These are phyloP conservation scores for Puccinia coronata DNA, from an alignment of 1,284 basidiomycete species.

Conservation along the genomic window DNA sequence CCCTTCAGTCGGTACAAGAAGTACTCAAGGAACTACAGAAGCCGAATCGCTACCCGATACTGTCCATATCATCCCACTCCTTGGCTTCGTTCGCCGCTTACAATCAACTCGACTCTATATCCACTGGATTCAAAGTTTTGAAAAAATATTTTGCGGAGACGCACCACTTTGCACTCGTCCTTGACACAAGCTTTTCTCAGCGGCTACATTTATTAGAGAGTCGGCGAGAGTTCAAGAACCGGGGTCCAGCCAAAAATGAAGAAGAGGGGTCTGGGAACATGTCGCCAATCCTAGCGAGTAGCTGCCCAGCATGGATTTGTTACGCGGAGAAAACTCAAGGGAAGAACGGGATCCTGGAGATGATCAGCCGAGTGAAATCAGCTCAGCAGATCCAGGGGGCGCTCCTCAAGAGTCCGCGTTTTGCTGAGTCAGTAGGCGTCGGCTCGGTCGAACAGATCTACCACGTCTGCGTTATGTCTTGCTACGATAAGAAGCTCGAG, in stretches of 20 bases:
- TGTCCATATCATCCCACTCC: slow-evolving; percentile 88
- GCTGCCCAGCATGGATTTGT: slow-evolving; percentile 98
- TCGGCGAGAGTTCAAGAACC: slow-evolving; percentile 68
- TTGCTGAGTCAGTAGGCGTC: slow-evolving; percentile 72
- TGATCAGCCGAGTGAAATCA: slow-evolving; percentile 83
- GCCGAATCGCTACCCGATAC: slow-evolving; percentile 65
- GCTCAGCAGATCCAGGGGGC: slow-evolving; percentile 93
- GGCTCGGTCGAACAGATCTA: slow-evolving; percentile 73
- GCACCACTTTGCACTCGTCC: slow-evolving; percentile 74
- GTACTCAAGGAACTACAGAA: slow-evolving; percentile 62
- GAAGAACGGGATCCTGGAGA: slow-evolving; percentile 81
- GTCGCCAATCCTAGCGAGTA: slow-evolving; percentile 88
- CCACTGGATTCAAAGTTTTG: slow-evolving; percentile 61
- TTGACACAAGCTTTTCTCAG: slow-evolving; percentile 91
- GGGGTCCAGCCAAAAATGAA: slow-evolving; percentile 46
- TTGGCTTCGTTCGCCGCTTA: slow-evolving; percentile 82
- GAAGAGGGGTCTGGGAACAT: slow-evolving; percentile 53
- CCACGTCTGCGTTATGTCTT: slow-evolving; percentile 97
- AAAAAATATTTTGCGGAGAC: slow-evolving; percentile 54
- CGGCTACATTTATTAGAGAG: slow-evolving; percentile 83
- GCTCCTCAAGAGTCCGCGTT: slow-evolving; percentile 78
- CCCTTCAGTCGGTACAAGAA: slow-evolving; percentile 56
- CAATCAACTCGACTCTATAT: slow-evolving; percentile 52
- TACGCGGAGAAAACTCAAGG: slow-evolving; percentile 91
- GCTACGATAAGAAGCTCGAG: slow-evolving; percentile 99